Base-by-base conservation (phyloP, 805 yeast genomes). In the Debaryomyces prosopidis region DNA sequence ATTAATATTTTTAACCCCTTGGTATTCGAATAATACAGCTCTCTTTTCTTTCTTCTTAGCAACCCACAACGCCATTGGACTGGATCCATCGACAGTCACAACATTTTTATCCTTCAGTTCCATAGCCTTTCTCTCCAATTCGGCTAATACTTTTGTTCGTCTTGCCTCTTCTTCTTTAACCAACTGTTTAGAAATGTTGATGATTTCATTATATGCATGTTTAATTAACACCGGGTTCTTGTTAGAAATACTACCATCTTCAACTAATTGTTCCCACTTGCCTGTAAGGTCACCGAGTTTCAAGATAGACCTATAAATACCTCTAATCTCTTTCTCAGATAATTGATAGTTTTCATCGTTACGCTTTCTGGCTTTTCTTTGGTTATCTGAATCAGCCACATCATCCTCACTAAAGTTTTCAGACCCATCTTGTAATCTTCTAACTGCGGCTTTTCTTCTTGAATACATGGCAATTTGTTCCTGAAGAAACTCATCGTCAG, bases 401-500 rank as follows among this genome's bases (percentile, higher is more conserved):
- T 65, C 71, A 33, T 68, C 72, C 16, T 73, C 79, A 20, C 69
- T 68, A 3, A 65, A 66, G 46, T 50, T 53, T 44, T 54, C 73
- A 0, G 63, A 57, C 9, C 58, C 68, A 14, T 63, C 66, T 38
- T 65, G 64, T 26, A 84, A 80, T 55, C 78, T 81, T 49, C 78
- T 79, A 42, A 84, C 77, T 1, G 94, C 89, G 20, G 85, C 84
- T 47, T 87, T 82, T 58, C 96, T 80, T 62, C 96, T 81, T 28
- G 87, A 81, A 59, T 82, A 86, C 85, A 94, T 80, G 51, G 89
- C 89, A 53, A 94, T 82, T 65, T 94, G 98, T 55, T 90, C 92
- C 59, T 89, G 84, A 46, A 94, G 76, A 59, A 82, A 91, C 52
- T 82, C 86, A 51, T 92, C 97, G 53, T 94, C 97, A 37, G 84